phyloP scores from a whole-genome alignment of 768 basidiomycete genomes.

The Boletus sp. region DNA sequence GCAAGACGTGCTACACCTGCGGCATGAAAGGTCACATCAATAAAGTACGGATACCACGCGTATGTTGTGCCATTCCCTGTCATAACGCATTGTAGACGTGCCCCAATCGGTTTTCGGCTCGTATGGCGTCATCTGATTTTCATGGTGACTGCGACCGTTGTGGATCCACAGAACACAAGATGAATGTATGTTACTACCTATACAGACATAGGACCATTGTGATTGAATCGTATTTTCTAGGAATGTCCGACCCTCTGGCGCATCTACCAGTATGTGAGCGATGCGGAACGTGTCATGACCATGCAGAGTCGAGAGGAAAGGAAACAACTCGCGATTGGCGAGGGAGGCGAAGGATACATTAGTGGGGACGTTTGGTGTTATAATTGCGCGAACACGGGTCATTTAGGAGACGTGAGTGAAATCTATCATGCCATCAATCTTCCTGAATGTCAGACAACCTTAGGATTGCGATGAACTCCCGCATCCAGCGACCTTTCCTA shows the following conservation, averaged over 20 bases:
- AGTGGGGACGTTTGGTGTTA: slow-evolving; percentile 78
- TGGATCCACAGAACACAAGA: slow-evolving; percentile 59
- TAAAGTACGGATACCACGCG: slow-evolving; percentile 37
- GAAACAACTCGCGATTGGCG: slow-evolving; percentile 49
- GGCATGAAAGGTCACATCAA: slow-evolving; percentile 85
- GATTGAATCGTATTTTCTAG: slow-evolving; percentile 36
- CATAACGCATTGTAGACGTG: slow-evolving; percentile 49
- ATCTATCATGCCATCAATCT: neutral
- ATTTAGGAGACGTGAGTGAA: slow-evolving; percentile 73
- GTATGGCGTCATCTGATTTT: slow-evolving; percentile 15
- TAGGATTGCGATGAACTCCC: slow-evolving; percentile 62
- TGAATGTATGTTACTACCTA: slow-evolving; percentile 47
- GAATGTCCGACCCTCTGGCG: slow-evolving; percentile 86
- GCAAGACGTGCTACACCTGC: slow-evolving; percentile 76
- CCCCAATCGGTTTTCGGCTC: slow-evolving; percentile 53
- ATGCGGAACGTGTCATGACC: slow-evolving; percentile 47
- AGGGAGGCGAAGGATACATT: slow-evolving; percentile 80
- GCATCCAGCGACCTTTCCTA: slow-evolving; percentile 40
- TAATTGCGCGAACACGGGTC: slow-evolving; percentile 70
- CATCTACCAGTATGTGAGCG: slow-evolving; percentile 68
- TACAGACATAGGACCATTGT: neutral
- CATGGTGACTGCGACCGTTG: slow-evolving; percentile 67
- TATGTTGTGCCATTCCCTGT: neutral
- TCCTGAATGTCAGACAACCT: neutral
- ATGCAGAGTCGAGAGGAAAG: slow-evolving; percentile 49